Evolutionary conservation across 345 rosid genomes (phyloP).

Genomic region (Turritis glabra): DNA sequence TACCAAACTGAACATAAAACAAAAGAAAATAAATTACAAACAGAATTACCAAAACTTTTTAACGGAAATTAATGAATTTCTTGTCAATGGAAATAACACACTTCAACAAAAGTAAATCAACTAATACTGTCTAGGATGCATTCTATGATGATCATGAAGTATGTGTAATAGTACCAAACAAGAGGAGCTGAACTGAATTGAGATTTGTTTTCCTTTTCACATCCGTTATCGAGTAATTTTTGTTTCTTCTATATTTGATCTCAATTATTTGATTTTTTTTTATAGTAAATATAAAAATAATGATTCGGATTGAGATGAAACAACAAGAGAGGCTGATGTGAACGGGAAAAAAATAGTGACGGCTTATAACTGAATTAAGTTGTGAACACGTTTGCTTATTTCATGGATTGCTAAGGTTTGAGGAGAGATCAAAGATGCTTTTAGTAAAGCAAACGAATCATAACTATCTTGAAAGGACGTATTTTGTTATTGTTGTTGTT

Average conservation of each 20-base stretch:
- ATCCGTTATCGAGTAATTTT: not conserved
- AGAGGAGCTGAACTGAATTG: not conserved
- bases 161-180: slow-evolving; percentile 6
- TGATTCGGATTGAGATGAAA: slow-evolving; percentile 1
- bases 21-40: not conserved
- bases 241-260: not conserved
- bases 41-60: not conserved
- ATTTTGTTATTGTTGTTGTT: not conserved
- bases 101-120: no score
- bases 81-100: no score
- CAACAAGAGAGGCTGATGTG: slow-evolving; percentile 28
- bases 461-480: not conserved
- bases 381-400: slow-evolving; percentile 30
- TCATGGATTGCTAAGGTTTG: slow-evolving; percentile 24
- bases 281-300: not conserved
- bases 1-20: no score
- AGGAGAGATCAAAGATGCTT: slow-evolving; percentile 19
- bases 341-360: slow-evolving; percentile 19
- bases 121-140: not conserved
- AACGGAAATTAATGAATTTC: not conserved
- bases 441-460: slow-evolving; percentile 31
- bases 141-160: not conserved
- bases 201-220: not conserved
- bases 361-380: not conserved
- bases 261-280: not conserved